Evolutionary conservation across 371 early-diverging fungal genomes (phyloP).

Genomic region (Nematocida ironsii): DNA sequence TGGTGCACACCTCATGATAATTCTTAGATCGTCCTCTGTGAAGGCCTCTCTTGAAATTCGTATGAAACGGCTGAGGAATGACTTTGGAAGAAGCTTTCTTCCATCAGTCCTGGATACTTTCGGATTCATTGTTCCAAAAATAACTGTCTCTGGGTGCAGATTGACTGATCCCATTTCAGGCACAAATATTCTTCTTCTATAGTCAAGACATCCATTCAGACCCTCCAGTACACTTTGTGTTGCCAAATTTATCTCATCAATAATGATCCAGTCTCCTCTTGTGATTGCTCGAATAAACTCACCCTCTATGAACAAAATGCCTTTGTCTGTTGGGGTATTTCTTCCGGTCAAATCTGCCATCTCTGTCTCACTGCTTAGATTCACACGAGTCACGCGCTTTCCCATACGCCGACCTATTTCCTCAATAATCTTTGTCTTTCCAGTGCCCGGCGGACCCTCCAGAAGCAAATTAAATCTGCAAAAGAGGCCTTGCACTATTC

Average conservation of each 20-base stretch:
- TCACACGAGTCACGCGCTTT: slow-evolving; percentile 80
- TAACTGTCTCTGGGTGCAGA: slow-evolving; percentile 74
- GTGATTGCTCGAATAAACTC: slow-evolving; percentile 90
- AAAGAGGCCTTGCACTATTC: slow-evolving; percentile 80
- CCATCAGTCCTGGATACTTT: slow-evolving; percentile 84
- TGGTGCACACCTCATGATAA: slow-evolving; percentile 57
- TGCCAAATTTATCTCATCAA: slow-evolving; percentile 98
- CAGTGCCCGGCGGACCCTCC: slow-evolving; percentile 93
- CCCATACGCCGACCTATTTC: slow-evolving; percentile 79
- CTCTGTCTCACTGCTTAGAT: slow-evolving; percentile 96
- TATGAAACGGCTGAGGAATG: slow-evolving; percentile 93
- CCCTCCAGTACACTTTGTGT: slow-evolving; percentile 98
- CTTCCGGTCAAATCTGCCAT: slow-evolving; percentile 92
- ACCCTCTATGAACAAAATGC: slow-evolving; percentile 72
- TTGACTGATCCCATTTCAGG: slow-evolving; percentile 28
- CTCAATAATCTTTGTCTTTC: slow-evolving; percentile 88
- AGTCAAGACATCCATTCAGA: slow-evolving; percentile 94
- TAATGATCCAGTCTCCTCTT: slow-evolving; percentile 88
- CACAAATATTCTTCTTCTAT: slow-evolving; percentile 82
- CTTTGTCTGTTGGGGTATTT: slow-evolving; percentile 59
- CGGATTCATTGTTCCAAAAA: slow-evolving; percentile 98
- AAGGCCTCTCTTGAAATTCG: slow-evolving; percentile 79
- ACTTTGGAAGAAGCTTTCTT: slow-evolving; percentile 92
- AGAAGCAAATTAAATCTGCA: slow-evolving; percentile 84
- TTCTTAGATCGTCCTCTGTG: slow-evolving; percentile 56